Conservation (phyloP, 352 stramenopile species). For the Phytophthora niederhauseri region DNA sequence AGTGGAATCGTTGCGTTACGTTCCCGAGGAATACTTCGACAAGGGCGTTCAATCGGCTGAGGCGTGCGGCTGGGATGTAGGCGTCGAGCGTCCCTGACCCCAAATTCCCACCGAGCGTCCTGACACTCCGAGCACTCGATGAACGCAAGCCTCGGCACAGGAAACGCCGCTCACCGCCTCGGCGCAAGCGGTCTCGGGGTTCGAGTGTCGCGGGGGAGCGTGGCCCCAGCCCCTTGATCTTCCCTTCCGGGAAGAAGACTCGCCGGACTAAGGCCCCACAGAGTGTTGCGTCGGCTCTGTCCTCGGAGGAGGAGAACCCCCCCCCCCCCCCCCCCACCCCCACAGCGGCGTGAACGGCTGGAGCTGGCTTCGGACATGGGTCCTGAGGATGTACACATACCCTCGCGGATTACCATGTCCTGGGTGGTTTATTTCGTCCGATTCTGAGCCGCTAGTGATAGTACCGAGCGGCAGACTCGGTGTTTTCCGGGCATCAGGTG, state of each 20-base stretch:
- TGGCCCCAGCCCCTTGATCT: background rate
- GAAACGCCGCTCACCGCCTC: background rate
- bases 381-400: background rate
- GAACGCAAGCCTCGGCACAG: background rate
- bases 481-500: slow-evolving; percentile 1
- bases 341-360: background rate
- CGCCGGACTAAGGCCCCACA: background rate
- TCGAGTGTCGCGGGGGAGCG: background rate
- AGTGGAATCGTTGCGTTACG: background rate
- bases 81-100: background rate
- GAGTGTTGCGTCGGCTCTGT: background rate
- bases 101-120: background rate
- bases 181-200: background rate
- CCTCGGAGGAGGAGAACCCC: background rate
- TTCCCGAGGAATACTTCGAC: background rate
- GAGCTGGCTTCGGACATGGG: background rate
- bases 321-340: too few species aligned
- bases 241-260: background rate
- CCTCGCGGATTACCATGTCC: background rate
- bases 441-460: background rate
- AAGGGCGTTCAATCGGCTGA: background rate
- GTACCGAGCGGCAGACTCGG: background rate
- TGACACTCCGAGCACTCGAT: background rate
- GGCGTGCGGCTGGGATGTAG: background rate
- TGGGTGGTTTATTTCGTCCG: background rate